Evolutionary conservation across 2,329 filamentous ascomycete species (phyloP), one percentile per base, ranked within the genome.

Genomic region (Curvularia hawaiiensis): DNA sequence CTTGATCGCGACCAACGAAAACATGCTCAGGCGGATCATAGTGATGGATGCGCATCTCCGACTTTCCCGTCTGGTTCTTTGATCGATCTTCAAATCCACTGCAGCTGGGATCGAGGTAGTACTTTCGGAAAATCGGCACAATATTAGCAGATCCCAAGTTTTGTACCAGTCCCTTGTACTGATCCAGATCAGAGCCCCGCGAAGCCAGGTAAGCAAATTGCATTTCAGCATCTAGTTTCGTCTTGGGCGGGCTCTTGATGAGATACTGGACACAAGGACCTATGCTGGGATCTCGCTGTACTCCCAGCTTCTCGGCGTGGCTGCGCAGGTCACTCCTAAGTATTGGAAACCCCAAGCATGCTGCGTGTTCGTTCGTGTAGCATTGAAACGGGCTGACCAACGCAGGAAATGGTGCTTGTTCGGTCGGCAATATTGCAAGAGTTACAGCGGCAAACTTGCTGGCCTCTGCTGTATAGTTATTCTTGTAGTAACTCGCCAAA

Each of bases 241-340:
- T 88, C 54, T 82, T 82, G 1, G 95, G 94, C 31, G 93, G 92
- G 3, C 84, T 85, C 30, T 84, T 83, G 28, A 94, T 79, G 40
- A 99, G 79, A 26, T 86, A 84, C 40, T 89, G 87, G 12, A 96
- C 85, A 70, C 92, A 97, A 26, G 89, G 85, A 1, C 82, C 81
- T 60, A 98, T 90, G 0, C 88, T 86, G 0, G 96, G 95, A 73
- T 99, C 88, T 52, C 84, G 79, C n/a, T 85, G 84, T 5, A 99
- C 92, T 1, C 92, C 93, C 68, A 99, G 92, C 78, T 95, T 94
- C 53, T 83, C 81, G 16, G 92, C 91, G 79, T 98, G 91, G 11
- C 84, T 79, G 59, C 90, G 88, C n/a, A 98, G 82, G 62, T 95
- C 90, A 47, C 79, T 84, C 59, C 86, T 84, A 33, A 99, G 79